phyloP scores from a whole-genome alignment of 495 filamentous ascomycete species.

The Aspergillus nanangensis region DNA sequence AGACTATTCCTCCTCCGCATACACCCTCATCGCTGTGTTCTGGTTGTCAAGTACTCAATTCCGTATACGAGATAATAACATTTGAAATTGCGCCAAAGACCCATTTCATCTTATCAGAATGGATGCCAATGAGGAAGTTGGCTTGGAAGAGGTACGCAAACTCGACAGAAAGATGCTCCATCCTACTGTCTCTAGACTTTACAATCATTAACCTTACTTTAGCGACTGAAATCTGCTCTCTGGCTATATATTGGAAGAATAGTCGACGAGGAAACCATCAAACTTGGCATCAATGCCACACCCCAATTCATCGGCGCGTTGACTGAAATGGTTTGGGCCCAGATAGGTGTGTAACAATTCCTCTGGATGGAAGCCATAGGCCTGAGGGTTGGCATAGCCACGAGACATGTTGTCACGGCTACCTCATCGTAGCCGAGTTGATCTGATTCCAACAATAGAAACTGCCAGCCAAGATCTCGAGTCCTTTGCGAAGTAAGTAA shows the following conservation, averaged over 20 bases:
- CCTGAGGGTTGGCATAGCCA: no score
- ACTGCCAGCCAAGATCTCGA: constrained; percentile 72
- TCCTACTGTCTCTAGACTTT: neutral
- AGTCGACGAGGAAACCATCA: constrained; percentile 79
- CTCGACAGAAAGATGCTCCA: neutral
- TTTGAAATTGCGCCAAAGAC: no score
- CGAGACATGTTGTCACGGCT: neutral
- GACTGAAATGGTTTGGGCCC: constrained; percentile 86
- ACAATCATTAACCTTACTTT: neutral
- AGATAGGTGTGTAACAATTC: constrained; percentile 80
- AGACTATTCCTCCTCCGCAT: no score
- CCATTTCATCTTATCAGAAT: constrained; percentile 14
- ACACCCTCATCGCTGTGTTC: no score
- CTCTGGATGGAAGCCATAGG: no score
- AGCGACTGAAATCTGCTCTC: constrained; percentile 91
- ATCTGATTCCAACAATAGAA: constrained; percentile 41
- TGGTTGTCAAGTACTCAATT: no score
- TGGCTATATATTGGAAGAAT: constrained; percentile 89
- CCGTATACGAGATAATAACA: no score
- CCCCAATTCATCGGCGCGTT: constrained; percentile 93
- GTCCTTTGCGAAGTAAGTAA: constrained; percentile 64
- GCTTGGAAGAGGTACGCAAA: constrained; percentile 40
- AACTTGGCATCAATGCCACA: constrained; percentile 76
- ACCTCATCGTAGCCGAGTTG: neutral
- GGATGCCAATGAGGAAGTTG: constrained; percentile 34